Percentiles rank a stretch among this genome's conserved stretches.
These are phyloP conservation scores for Chaetomium olivaceum DNA, from an alignment of 2,329 filamentous ascomycete genomes.

Conservation along the genomic window DNA sequence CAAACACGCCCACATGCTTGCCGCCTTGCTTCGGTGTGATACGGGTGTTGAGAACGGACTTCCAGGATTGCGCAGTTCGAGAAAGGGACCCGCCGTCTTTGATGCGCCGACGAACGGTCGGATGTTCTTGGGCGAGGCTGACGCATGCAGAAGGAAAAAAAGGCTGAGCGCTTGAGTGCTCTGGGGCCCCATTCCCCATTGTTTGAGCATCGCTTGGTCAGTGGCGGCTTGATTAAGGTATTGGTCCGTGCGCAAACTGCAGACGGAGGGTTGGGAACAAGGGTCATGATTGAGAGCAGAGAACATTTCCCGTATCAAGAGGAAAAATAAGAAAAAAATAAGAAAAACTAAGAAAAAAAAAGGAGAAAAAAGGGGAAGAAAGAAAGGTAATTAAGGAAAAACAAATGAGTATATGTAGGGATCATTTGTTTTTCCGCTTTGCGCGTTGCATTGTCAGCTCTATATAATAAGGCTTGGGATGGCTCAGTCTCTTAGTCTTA, in stretches of 20 bases:
- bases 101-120: background rate
- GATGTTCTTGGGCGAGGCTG: conserved; percentile 22
- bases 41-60: background rate
- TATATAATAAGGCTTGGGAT: no score
- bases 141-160: conserved; percentile 13
- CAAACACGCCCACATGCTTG: conserved; percentile 20
- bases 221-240: conserved; percentile 24
- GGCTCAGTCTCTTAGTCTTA: no score
- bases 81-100: background rate
- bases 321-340: no score
- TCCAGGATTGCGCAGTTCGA: background rate
- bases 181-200: background rate
- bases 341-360: no score
- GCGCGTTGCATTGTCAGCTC: no score
- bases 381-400: no score
- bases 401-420: no score
- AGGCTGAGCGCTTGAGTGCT: background rate
- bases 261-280: no score
- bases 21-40: background rate
- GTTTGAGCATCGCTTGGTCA: background rate
- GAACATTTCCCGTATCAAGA: no score
- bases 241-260: conserved; percentile 29
- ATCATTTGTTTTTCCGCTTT: no score
- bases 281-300: no score
- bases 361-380: no score